Base-by-base conservation (phyloP, 768 basidiomycete species). In the Fomitopsis serialis region DNA sequence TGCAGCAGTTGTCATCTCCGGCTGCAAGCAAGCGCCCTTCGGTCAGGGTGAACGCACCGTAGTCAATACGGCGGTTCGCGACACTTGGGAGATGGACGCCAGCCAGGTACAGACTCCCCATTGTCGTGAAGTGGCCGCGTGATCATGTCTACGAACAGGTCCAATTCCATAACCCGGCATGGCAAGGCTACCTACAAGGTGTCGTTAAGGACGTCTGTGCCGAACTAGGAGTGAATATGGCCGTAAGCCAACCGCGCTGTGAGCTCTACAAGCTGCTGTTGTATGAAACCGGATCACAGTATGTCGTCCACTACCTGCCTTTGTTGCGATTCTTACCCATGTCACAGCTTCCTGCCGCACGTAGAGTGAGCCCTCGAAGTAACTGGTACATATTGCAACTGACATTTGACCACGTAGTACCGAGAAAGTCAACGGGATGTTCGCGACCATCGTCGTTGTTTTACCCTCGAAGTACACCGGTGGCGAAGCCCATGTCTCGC, bases 61-160 rank as follows among this genome's bases (percentile, higher is more conserved):
- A 9, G 67, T 78, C 1, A 71, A 79, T 54, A 76, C 64, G 37
- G 58, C 65, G 1, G 75, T 78, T 8, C 53, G 77, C 12, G 72
- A 79, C 66, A 78, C 76, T 3, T 80, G 77, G 77, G 77, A 80
- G 58, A 74, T 80, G 42, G 73, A 76, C 48, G 71, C 74, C 0
- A 57, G 54, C 0, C 59, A 65, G 45, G 66, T 65, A 24, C 8
- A 45, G 57, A 24, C 15, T 3, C 29, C 11, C 15, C 43, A 1
- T 29, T n/a, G 23, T 22, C 9, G 22, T 43, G 7, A 6, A 45
- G 1, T 1, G 10, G 10, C 23, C 32, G 23, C 47, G 19, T 47
- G 13, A 7, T 12, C 45, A 32, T 5, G 6, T 6, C 11, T 11
- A 5, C 36, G 23, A 1, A 9, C 40, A 67, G 62, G 63, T 80